Evolutionary conservation across 768 basidiomycete species (phyloP), one percentile per base, ranked within the genome.

Genomic region (Boletus sensibilis): DNA sequence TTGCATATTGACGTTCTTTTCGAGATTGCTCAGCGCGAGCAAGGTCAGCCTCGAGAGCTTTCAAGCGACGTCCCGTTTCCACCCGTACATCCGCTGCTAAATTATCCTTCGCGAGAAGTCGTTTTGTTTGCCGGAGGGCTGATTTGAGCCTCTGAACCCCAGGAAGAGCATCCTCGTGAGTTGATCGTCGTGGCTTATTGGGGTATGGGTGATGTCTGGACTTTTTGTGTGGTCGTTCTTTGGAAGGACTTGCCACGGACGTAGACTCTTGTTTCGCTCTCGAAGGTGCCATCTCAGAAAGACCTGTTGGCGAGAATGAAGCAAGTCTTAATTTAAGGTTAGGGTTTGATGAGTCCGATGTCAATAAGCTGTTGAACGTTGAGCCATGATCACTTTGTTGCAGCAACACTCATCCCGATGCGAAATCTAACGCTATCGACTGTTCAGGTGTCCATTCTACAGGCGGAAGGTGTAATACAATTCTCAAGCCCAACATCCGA

Each of bases 91-190:
- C 83, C 13, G 95, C 90, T n/a, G 87, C 89, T 3, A 98, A 74
- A 31, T 79, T 88, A 40, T 93, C 89, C 87, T 89, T 94, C 25
- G 89, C 87, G 34, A 96, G 78, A 37, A 98, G 74, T 45, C 95
- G 76, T 58, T 83, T 82, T 1, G 93, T 88, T 73, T 96, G 94
- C 52, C 95, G 77, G 51, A 98, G 74, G 27, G 86, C 77, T 6
- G 93, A 81, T 70, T 97, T 98, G 60, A 96, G 75, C 73, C 93
- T 97, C 63, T 89, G 89, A 7, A 94, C 81, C 16, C 94, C 93
- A 3, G 86, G 87, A 27, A 64, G 56, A 16, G 62, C 40, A 44
- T 68, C 65, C 3, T 66, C 64, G 11, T 45, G 25, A 16, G 34
- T 25, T 6, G 47, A 9, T 34, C 34, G 60, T n/a, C 49, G 57